Evolutionary conservation across 768 basidiomycete species (phyloP).

Genomic region (Mycena vulgaris): DNA sequence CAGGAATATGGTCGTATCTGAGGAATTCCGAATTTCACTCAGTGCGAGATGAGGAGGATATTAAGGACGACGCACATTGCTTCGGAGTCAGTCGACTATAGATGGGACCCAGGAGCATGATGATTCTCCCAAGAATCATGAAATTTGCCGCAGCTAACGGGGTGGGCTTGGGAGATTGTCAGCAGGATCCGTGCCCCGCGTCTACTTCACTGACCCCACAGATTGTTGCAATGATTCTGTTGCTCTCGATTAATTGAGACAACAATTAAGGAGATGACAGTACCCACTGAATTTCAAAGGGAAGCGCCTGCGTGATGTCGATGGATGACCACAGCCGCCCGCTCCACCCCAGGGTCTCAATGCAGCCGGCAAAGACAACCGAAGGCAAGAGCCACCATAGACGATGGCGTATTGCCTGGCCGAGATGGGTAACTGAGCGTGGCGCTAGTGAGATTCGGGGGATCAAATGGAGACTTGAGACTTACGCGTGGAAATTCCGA

Average conservation of each 20-base stretch:
- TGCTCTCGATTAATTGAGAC: background rate
- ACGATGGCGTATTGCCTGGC: constrained; percentile 49
- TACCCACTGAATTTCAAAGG: constrained; percentile 62
- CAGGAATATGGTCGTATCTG: constrained; percentile 58
- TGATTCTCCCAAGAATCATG: constrained; percentile 65
- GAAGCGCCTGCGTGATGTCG: constrained; percentile 26
- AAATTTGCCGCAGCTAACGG: constrained; percentile 56
- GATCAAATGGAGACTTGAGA: background rate
- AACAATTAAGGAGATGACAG: background rate
- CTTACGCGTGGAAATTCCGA: background rate
- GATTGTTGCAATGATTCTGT: too few species aligned
- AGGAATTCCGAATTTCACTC: background rate
- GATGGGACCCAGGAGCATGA: constrained; percentile 56
- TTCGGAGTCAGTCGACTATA: constrained; percentile 66
- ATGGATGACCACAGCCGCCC: constrained; percentile 55
- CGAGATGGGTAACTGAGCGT: constrained; percentile 48
- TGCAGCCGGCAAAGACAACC: constrained; percentile 49
- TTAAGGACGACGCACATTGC: constrained; percentile 50
- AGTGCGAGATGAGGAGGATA: background rate
- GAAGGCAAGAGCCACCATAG: constrained; percentile 61
- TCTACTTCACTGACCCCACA: too few species aligned
- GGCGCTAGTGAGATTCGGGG: too few species aligned
- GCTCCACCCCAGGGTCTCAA: constrained; percentile 61
- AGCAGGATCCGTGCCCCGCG: too few species aligned
- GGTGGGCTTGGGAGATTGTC: constrained; percentile 16